These are phyloP conservation scores for Eragrostis curvula DNA, from an alignment of 176 grass and related monocot genomes.

Conservation along the genomic window DNA sequence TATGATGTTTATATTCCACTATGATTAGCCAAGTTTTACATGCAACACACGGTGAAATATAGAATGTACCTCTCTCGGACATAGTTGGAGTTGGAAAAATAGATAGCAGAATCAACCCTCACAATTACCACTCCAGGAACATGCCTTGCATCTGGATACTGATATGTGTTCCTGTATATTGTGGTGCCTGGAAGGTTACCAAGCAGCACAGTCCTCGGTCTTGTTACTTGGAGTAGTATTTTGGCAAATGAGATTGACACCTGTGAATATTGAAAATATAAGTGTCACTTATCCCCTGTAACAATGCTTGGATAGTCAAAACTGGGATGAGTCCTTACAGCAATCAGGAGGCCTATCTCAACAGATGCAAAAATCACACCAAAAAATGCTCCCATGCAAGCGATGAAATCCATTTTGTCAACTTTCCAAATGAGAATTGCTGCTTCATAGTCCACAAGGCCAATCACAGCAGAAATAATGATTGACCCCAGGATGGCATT, in stretches of 20 bases:
- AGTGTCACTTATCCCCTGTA: slow-evolving; percentile 18
- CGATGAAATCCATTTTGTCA: slow-evolving; percentile 94
- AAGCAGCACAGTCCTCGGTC: slow-evolving; percentile 84
- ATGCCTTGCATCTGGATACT: slow-evolving; percentile 89
- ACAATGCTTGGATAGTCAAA: background rate
- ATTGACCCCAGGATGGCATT: slow-evolving; percentile 87
- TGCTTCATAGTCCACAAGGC: slow-evolving; percentile 83
- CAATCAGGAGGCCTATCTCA: slow-evolving; percentile 90
- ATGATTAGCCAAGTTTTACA: slow-evolving; percentile 11
- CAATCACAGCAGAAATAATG: slow-evolving; percentile 83
- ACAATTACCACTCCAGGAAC: slow-evolving; percentile 75
- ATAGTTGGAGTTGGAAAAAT: slow-evolving; percentile 98
- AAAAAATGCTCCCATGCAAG: slow-evolving; percentile 96
- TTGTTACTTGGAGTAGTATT: slow-evolving; percentile 98
- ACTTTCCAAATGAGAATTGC: slow-evolving; percentile 95
- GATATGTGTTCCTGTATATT: slow-evolving; percentile 83
- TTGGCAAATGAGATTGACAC: slow-evolving; percentile 90
- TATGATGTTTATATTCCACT: background rate
- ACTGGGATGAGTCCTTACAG: slow-evolving; percentile 58
- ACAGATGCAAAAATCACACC: slow-evolving; percentile 85
- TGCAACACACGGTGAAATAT: background rate
- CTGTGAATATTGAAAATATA: slow-evolving; percentile 41
- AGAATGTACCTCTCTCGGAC: slow-evolving; percentile 74
- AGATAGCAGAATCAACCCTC: slow-evolving; percentile 92
- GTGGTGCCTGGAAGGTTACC: slow-evolving; percentile 86